Percentiles rank a stretch among this genome's conserved stretches.
These are phyloP conservation scores for Pythium dissimile DNA, from an alignment of 352 stramenopile genomes.

Conservation along the genomic window DNA sequence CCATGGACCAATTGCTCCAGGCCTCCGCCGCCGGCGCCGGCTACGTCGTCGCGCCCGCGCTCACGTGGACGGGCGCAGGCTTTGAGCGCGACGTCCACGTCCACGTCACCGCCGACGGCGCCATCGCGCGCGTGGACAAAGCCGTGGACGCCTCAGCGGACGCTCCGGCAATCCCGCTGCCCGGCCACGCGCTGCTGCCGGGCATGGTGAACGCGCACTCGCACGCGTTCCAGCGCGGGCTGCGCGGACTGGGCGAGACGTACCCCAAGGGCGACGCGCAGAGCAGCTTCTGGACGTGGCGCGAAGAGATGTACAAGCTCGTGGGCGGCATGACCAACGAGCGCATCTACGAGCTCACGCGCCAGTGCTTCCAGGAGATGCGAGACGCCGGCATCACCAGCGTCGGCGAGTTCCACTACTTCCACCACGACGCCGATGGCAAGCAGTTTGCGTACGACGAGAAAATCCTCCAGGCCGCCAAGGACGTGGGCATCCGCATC, in stretches of 20 bases:
- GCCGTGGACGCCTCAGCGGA: not conserved
- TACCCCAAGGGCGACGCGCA: slow-evolving; percentile 43
- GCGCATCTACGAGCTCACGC: slow-evolving; percentile 61
- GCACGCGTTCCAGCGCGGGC: slow-evolving; percentile 70
- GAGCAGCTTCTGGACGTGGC: slow-evolving; percentile 82
- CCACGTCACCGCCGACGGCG: slow-evolving; percentile 41
- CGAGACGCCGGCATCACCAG: slow-evolving; percentile 71
- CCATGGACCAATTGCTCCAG: slow-evolving; percentile 21
- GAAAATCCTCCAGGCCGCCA: slow-evolving; percentile 57
- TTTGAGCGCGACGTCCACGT: slow-evolving; percentile 58
- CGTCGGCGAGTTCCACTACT: slow-evolving; percentile 81
- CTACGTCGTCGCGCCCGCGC: slow-evolving; percentile 60
- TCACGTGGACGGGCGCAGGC: slow-evolving; percentile 57
- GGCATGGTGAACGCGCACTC: slow-evolving; percentile 84
- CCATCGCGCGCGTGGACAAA: slow-evolving; percentile 36
- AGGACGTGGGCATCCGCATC: slow-evolving; percentile 65
- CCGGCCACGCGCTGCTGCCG: slow-evolving; percentile 48
- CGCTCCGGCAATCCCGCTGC: slow-evolving; percentile 23
- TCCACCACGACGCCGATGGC: slow-evolving; percentile 56
- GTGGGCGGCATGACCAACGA: slow-evolving; percentile 60
- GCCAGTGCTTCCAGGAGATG: slow-evolving; percentile 80
- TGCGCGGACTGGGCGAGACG: slow-evolving; percentile 71
- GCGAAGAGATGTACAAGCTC: slow-evolving; percentile 83
- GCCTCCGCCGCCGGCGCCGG: slow-evolving; percentile 10
- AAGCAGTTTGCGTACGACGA: slow-evolving; percentile 67